Evolutionary conservation across 2,329 filamentous ascomycete genomes (phyloP), one percentile per base, ranked within the genome.

Genomic region (Aspergillus sp.): DNA sequence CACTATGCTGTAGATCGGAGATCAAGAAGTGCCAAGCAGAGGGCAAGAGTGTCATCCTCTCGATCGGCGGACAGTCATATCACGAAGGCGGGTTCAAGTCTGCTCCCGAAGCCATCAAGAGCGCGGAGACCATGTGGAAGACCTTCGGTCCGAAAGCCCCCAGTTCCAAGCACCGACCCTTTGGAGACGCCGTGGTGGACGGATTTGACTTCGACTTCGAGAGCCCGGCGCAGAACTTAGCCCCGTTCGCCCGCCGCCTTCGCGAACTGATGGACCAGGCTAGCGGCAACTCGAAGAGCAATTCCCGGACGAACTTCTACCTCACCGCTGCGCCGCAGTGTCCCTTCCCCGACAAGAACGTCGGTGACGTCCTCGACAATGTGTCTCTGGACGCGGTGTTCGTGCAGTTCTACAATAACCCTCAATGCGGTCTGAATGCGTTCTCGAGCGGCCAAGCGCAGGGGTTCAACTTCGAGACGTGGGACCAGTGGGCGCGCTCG

Each of bases 191-290:
- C 7, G 72, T 79, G 3, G 68, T 89, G 36, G 83, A 89, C 62
- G 86, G 86, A 4, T 88, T 89, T 62, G 85, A 89, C 65, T 80
- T 88, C 53, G 85, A 89, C 62, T 81, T 88, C 52, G 84, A 88
- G 67, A 72, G 77, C 4, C 64, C 66, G 2, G 75, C 77, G 8
- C 64, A 65, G 41, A 82, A 86, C 66, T 80, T 84, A 67, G 73
- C 71, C 0, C 67, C 77, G 1, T 85, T 88, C 54, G 82, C 75
- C 1, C 69, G 73, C 35, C 69, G 75, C 45, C 73, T 87, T 7
- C 77, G 81, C 30, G 56, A 62, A 10, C 57, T 71, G 38, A 82
- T 82, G 73, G 71, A 80, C 54, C 65, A 59, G 0, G 70, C 69
- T 34, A 36, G 19, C 19, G 19, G 19, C 19, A 19, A 19, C 19